Conservation (phyloP, 2,329 filamentous ascomycete species). For the Alternaria ethzedia region DNA sequence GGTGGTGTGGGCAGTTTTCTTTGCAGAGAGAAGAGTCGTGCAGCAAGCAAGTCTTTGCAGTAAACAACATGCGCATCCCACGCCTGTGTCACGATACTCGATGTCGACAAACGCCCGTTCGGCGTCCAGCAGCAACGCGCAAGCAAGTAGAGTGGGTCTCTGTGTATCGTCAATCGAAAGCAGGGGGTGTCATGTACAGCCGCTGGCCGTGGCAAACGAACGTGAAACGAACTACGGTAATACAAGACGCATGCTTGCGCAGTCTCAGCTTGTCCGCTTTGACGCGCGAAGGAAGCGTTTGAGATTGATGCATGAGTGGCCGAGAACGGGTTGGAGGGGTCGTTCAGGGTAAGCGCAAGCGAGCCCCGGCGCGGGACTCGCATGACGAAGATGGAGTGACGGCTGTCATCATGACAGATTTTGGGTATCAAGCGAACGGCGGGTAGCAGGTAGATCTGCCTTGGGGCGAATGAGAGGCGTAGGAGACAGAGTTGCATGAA, state of each 20-base stretch:
- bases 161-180: not conserved
- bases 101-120: not conserved
- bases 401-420: slow-evolving; percentile 20
- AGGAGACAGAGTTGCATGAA: not conserved
- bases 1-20: not conserved
- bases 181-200: not conserved
- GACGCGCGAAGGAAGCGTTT: slow-evolving; percentile 13
- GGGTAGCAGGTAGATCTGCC: not conserved
- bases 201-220: slow-evolving; percentile 3
- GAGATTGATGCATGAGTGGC: slow-evolving; percentile 16
- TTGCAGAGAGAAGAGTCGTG: not conserved
- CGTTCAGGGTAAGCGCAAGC: not conserved
- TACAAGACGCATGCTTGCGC: slow-evolving; percentile 7
- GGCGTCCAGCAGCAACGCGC: slow-evolving; percentile 1
- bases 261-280: slow-evolving; percentile 5
- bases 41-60: not conserved
- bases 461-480: not conserved
- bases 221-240: slow-evolving; percentile 14
- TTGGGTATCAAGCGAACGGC: not conserved
- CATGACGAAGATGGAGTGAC: slow-evolving; percentile 8
- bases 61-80: not conserved
- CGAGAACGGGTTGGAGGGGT: not conserved
- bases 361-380: not conserved
- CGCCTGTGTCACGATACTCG: not conserved
- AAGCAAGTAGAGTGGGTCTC: not conserved